phyloP scores from a whole-genome alignment of 1,284 basidiomycete species.

The Golubevia sp. region DNA sequence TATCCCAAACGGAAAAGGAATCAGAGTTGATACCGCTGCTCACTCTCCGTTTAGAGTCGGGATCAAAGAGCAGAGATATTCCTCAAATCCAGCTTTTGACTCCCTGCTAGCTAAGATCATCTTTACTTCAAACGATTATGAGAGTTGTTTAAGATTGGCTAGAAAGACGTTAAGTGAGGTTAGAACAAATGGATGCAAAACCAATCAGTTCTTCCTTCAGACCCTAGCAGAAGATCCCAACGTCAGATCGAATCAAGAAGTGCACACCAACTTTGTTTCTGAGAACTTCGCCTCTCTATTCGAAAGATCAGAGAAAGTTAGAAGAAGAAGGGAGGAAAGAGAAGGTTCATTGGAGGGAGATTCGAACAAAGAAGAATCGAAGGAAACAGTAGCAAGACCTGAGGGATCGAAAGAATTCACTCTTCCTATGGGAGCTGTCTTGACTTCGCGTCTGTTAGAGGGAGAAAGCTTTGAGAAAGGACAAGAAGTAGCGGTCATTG shows the following conservation, averaged over 20 bases:
- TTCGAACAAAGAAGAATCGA: background rate
- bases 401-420: background rate
- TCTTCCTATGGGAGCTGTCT: background rate
- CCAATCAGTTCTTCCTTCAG: conserved; percentile 18
- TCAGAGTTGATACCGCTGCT: conserved; percentile 34
- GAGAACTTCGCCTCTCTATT: conserved; percentile 2
- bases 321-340: background rate
- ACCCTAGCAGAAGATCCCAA: conserved; percentile 12
- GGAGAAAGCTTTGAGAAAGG: conserved; percentile 5
- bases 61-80: background rate
- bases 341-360: background rate
- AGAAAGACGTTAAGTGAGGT: conserved; percentile 12
- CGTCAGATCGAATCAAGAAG: conserved; percentile 6
- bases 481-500: conserved; percentile 4
- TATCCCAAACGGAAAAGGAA: conserved; percentile 16
- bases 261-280: conserved; percentile 8
- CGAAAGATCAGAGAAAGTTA: background rate
- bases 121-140: conserved; percentile 21
- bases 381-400: background rate
- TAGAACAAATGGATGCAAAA: conserved; percentile 17
- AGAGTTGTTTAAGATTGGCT: conserved; percentile 8
- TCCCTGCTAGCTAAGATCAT: conserved; percentile 38
- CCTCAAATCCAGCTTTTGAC: conserved; percentile 26
- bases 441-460: background rate
- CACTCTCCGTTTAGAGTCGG: conserved; percentile 18